phyloP scores from a whole-genome alignment of 2,329 filamentous ascomycete species.

The Ciborinia camelliae region DNA sequence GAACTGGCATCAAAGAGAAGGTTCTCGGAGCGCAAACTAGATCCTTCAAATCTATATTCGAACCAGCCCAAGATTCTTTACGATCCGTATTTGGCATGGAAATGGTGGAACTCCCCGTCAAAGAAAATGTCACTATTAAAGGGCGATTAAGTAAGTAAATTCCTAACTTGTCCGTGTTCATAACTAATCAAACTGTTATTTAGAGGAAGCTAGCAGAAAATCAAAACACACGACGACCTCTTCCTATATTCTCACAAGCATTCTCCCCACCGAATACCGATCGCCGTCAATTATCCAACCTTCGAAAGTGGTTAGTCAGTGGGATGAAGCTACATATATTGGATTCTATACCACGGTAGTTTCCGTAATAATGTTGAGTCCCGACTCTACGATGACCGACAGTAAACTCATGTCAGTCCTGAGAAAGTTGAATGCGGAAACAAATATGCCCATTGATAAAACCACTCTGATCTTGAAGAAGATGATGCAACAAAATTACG shows the following conservation, averaged over 20 bases:
- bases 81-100: conserved; percentile 83
- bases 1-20: conserved; percentile 62
- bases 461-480: conserved; percentile 72
- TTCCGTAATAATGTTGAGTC: conserved; percentile 67
- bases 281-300: conserved; percentile 65
- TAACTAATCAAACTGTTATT: conserved; percentile 1
- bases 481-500: conserved; percentile 79
- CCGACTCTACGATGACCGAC: conserved; percentile 69
- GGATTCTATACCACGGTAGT: conserved; percentile 80
- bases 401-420: conserved; percentile 75
- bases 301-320: conserved; percentile 59
- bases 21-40: conserved; percentile 49
- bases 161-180: neutral
- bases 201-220: conserved; percentile 38
- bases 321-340: conserved; percentile 73
- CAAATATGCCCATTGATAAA: conserved; percentile 67
- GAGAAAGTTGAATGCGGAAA: conserved; percentile 68
- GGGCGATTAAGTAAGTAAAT: conserved; percentile 64
- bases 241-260: conserved; percentile 75
- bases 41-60: conserved; percentile 75
- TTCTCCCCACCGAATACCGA: conserved; percentile 66
- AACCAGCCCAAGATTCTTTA: conserved; percentile 69
- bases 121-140: conserved; percentile 76
- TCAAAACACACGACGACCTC: conserved; percentile 53
- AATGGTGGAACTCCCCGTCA: conserved; percentile 75